Evolutionary conservation across 371 early-diverging fungal species (phyloP).

Genomic region (Circinella umbellata): DNA sequence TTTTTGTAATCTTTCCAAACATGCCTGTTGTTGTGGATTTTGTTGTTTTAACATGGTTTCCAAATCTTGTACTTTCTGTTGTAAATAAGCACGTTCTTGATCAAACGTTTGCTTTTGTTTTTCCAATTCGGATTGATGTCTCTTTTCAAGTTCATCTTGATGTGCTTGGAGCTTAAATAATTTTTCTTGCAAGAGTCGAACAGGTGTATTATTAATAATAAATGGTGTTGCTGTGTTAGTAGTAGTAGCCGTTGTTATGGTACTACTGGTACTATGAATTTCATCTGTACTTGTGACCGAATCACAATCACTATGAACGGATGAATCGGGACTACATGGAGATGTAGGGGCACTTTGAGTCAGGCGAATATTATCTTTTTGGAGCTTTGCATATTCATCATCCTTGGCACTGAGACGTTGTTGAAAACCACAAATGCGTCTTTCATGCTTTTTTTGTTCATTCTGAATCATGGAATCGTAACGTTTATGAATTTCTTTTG

Average conservation of each 20-base stretch:
- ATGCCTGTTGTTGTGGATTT: neutral
- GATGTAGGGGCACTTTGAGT: slow-evolving; percentile 8
- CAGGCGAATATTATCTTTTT: slow-evolving; percentile 5
- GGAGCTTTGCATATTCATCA: slow-evolving; percentile 25
- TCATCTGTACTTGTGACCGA: neutral
- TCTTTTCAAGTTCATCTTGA: neutral
- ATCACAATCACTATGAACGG: slow-evolving; percentile 3
- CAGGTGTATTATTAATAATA: no score
- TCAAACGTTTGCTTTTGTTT: neutral
- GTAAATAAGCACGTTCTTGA: neutral
- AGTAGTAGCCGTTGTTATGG: no score
- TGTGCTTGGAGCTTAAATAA: neutral
- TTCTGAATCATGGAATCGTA: slow-evolving; percentile 29
- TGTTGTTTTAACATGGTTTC: neutral
- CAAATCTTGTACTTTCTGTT: neutral
- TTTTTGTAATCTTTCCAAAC: neutral
- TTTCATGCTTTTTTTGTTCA: slow-evolving; percentile 37
- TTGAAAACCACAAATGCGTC: slow-evolving; percentile 30
- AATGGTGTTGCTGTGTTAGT: no score
- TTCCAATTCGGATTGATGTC: neutral
- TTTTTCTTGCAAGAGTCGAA: slow-evolving; percentile 6
- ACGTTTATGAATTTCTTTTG: slow-evolving; percentile 22
- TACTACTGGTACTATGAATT: neutral
- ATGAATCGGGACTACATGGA: slow-evolving; percentile 1
- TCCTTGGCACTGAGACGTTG: slow-evolving; percentile 38